Percentiles rank a stretch among this genome's conserved stretches.
Evolutionary conservation across 2,329 filamentous ascomycete species (phyloP).

Genomic region (Alternaria conjuncta): DNA sequence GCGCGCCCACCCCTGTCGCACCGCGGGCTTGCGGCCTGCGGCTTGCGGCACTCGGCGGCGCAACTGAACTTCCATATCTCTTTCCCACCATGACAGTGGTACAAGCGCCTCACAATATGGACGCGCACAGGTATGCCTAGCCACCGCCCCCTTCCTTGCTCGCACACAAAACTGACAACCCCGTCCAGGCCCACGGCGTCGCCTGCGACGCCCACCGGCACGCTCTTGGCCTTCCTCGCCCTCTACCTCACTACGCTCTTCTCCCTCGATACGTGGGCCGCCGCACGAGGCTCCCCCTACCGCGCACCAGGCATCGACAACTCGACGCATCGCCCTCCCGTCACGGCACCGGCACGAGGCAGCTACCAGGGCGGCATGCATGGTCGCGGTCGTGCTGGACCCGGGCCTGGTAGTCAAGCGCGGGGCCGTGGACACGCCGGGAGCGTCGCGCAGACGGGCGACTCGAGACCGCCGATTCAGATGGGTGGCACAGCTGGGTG

Average conservation of each 20-base stretch:
- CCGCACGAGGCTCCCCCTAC: slow-evolving; percentile 42
- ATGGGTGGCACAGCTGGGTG: slow-evolving; percentile 35
- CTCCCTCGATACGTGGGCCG: slow-evolving; percentile 45
- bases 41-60: not conserved
- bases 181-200: slow-evolving; percentile 2
- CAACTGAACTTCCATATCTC: not conserved
- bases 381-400: slow-evolving; percentile 31
- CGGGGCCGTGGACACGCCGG: slow-evolving; percentile 24
- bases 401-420: slow-evolving; percentile 11
- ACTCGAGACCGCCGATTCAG: slow-evolving; percentile 36
- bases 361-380: slow-evolving; percentile 44
- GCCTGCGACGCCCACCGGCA: slow-evolving; percentile 24
- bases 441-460: slow-evolving; percentile 27
- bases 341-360: slow-evolving; percentile 20
- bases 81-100: not conserved
- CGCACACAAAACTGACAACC: slow-evolving; percentile 1
- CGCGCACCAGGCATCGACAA: slow-evolving; percentile 28
- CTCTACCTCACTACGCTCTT: slow-evolving; percentile 51
- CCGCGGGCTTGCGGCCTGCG: not conserved
- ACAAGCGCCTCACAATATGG: slow-evolving; percentile 1
- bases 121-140: slow-evolving; percentile 3
- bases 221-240: slow-evolving; percentile 43
- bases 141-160: not conserved
- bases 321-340: slow-evolving; percentile 33
- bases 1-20: slow-evolving; percentile 18